Evolutionary conservation across 768 basidiomycete species (phyloP).

Genomic region (Lanmaoa rubissima): DNA sequence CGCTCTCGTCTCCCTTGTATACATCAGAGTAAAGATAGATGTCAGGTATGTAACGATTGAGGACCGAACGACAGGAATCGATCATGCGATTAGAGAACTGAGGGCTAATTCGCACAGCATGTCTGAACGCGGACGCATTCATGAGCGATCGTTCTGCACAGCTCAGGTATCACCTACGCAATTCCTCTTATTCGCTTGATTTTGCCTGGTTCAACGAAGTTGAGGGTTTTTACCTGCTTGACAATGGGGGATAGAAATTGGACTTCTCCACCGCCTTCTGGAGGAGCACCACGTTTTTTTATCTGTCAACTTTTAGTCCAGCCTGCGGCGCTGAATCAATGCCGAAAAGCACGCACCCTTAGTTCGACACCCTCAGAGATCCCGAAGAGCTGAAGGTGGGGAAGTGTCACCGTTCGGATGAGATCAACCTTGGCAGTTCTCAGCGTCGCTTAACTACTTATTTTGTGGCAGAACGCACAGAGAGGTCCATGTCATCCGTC

Average conservation of each 20-base stretch:
- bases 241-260: conserved; percentile 92
- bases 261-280: conserved; percentile 89
- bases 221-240: conserved; percentile 86
- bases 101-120: conserved; percentile 94
- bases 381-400: conserved; percentile 87
- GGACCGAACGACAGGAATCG: conserved; percentile 84
- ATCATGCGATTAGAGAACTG: conserved; percentile 99
- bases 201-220: conserved; percentile 89
- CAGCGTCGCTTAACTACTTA: not conserved
- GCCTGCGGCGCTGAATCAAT: not conserved
- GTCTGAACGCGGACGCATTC: conserved; percentile 45
- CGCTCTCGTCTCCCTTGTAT: conserved; percentile 96
- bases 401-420: conserved; percentile 85
- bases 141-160: not conserved
- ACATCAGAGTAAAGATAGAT: conserved; percentile 98
- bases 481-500: conserved; percentile 88
- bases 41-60: conserved; percentile 97
- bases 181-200: conserved; percentile 95
- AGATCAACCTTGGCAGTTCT: conserved; percentile 66
- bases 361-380: conserved; percentile 89
- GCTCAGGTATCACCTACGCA: conserved; percentile 57
- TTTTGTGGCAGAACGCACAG: conserved; percentile 48
- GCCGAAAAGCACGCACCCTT: conserved; percentile 46
- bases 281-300: conserved; percentile 89
- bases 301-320: conserved; percentile 51